These are phyloP conservation scores for Phytopythium helicoides DNA, from an alignment of 352 stramenopile species.

Conservation along the genomic window DNA sequence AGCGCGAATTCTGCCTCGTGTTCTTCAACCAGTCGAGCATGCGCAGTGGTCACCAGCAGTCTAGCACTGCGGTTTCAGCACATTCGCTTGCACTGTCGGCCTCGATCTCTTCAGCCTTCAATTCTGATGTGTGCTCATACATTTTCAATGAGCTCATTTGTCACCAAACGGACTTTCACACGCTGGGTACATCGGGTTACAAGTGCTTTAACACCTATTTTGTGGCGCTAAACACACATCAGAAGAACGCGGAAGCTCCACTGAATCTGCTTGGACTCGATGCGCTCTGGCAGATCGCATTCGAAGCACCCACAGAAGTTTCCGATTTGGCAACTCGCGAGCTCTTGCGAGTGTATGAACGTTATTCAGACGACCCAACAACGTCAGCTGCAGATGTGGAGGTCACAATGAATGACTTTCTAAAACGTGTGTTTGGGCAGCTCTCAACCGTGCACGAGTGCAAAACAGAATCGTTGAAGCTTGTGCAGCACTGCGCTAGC, in stretches of 20 bases:
- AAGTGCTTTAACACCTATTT: constrained; percentile 90
- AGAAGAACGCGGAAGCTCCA: constrained; percentile 31
- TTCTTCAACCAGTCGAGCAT: constrained; percentile 85
- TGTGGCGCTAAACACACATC: constrained; percentile 65
- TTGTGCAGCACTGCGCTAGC: constrained; percentile 78
- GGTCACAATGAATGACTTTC: constrained; percentile 66
- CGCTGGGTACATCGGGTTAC: constrained; percentile 73
- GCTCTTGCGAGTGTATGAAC: constrained; percentile 78
- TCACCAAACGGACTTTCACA: constrained; percentile 71
- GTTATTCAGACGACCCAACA: constrained; percentile 30
- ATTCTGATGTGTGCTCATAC: constrained; percentile 67
- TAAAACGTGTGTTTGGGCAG: constrained; percentile 77
- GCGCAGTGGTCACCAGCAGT: constrained; percentile 33
- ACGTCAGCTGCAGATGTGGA: constrained; percentile 32
- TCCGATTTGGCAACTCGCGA: constrained; percentile 76
- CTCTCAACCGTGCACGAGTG: constrained; percentile 49
- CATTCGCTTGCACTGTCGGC: constrained; percentile 16
- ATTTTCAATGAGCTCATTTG: constrained; percentile 86
- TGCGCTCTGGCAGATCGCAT: constrained; percentile 80
- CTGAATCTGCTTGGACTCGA: constrained; percentile 69
- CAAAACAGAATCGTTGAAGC: constrained; percentile 47
- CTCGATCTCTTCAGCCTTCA: constrained; percentile 75
- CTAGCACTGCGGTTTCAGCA: constrained; percentile 10
- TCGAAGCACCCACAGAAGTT: constrained; percentile 74
- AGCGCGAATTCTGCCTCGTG: constrained; percentile 77